A percentile compares a stretch with the other conserved stretches of the same genome.
These are phyloP conservation scores for Didymellaceae sp. DNA, from an alignment of 2,329 filamentous ascomycete species.

Conservation along the genomic window DNA sequence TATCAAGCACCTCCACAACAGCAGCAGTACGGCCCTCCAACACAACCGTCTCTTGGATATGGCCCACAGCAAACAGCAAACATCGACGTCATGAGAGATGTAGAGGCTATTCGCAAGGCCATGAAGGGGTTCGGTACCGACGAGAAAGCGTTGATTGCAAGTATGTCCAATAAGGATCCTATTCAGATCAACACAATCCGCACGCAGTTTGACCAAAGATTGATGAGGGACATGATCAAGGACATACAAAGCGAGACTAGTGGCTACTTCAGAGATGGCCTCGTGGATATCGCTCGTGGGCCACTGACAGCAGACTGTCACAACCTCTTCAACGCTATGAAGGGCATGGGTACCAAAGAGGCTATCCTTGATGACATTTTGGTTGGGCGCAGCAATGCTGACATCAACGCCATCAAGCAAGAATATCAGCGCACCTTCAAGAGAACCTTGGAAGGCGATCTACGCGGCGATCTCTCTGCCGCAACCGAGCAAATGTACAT, in stretches of 20 bases:
- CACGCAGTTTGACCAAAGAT: conserved; percentile 68
- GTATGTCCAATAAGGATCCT: conserved; percentile 76
- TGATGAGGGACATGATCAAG: conserved; percentile 70
- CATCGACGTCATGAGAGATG: conserved; percentile 70
- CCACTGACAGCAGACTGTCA: conserved; percentile 79
- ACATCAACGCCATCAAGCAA: conserved; percentile 83
- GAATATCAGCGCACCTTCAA: conserved; percentile 74
- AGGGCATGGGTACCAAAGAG: conserved; percentile 86
- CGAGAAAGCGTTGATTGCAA: conserved; percentile 75
- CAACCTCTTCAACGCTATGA: conserved; percentile 73
- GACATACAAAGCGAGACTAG: conserved; percentile 80
- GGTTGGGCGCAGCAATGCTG: conserved; percentile 82
- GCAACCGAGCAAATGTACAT: conserved; percentile 87
- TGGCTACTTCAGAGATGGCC: conserved; percentile 74
- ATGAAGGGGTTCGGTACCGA: conserved; percentile 97
- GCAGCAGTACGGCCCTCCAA: conserved; percentile 45
- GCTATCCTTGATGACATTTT: conserved; percentile 84
- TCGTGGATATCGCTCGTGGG: conserved; percentile 78
- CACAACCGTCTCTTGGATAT: conserved; percentile 72
- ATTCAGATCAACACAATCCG: conserved; percentile 71
- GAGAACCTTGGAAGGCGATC: conserved; percentile 71
- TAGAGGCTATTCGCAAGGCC: conserved; percentile 74
- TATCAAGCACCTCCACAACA: conserved; percentile 30
- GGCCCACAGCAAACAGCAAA: conserved; percentile 66
- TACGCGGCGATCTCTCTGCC: conserved; percentile 80